Conservation (phyloP, 768 basidiomycete genomes). For the Lactarius deliciosus region DNA sequence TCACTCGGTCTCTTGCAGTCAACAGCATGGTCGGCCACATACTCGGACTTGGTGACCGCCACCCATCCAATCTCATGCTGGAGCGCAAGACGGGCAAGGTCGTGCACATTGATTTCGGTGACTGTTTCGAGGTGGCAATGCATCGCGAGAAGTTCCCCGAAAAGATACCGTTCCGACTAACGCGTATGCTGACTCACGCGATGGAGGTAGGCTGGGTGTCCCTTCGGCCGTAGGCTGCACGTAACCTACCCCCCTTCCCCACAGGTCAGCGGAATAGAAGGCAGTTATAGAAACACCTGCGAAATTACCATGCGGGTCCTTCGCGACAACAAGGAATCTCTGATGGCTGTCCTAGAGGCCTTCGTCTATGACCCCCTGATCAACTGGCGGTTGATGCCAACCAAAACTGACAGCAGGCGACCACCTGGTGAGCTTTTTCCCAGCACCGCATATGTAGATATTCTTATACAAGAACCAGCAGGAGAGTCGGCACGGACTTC, state of each 20-base stretch:
- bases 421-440: slow-evolving; percentile 53
- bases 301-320: slow-evolving; percentile 98
- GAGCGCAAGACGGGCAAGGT: slow-evolving; percentile 92
- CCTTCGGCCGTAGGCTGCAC: background rate
- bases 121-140: slow-evolving; percentile 98
- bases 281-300: slow-evolving; percentile 93
- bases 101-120: slow-evolving; percentile 96
- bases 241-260: slow-evolving; percentile 17
- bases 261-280: slow-evolving; percentile 96
- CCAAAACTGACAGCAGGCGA: slow-evolving; percentile 70
- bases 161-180: slow-evolving; percentile 96
- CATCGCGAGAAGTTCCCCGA: slow-evolving; percentile 98
- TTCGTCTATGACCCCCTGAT: slow-evolving; percentile 98
- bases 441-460: slow-evolving; percentile 8
- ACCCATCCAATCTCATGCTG: slow-evolving; percentile 92
- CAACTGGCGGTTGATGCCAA: slow-evolving; percentile 92
- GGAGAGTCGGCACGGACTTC: slow-evolving; percentile 53
- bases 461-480: slow-evolving; percentile 38
- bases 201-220: slow-evolving; percentile 77
- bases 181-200: slow-evolving; percentile 96
- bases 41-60: slow-evolving; percentile 94
- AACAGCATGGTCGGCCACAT: slow-evolving; percentile 99
- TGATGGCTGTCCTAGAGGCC: slow-evolving; percentile 98
- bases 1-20: slow-evolving; percentile 92
- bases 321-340: slow-evolving; percentile 96